Conservation (phyloP, 2,329 filamentous ascomycete genomes). For the Monilinia laxa region DNA sequence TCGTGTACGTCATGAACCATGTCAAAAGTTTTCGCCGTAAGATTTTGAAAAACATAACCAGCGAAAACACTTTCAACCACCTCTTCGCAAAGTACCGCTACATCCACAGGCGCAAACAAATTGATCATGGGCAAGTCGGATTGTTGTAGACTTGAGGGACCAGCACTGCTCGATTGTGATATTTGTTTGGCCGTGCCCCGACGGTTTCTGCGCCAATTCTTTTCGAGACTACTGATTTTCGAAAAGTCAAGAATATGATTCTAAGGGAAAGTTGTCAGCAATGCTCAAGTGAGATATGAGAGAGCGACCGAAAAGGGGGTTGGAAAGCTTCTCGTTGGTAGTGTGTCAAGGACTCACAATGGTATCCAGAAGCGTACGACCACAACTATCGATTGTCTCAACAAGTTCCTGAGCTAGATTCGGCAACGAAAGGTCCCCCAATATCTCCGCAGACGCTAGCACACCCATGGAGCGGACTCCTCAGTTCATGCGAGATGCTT, state of each 20-base stretch:
- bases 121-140: conserved; percentile 41
- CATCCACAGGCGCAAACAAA: conserved; percentile 39
- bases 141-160: conserved; percentile 31
- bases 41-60: conserved; percentile 40
- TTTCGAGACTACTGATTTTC: conserved; percentile 42
- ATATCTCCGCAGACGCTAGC: conserved; percentile 51
- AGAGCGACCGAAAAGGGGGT: neutral
- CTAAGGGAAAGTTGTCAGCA: conserved; percentile 25
- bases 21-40: conserved; percentile 38
- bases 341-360: conserved; percentile 36
- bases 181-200: conserved; percentile 22
- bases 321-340: neutral
- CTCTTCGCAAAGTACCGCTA: conserved; percentile 40
- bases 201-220: conserved; percentile 38
- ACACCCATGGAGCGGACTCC: conserved; percentile 55
- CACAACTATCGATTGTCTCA: conserved; percentile 43
- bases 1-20: conserved; percentile 35
- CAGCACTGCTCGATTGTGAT: conserved; percentile 10
- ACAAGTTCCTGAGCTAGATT: conserved; percentile 39
- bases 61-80: conserved; percentile 41
- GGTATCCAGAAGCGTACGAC: conserved; percentile 43
- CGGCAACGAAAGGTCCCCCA: conserved; percentile 45
- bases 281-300: neutral
- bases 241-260: conserved; percentile 47
- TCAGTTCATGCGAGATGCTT: conserved; percentile 49